Evolutionary conservation across 2,329 filamentous ascomycete species (phyloP), one percentile per base, ranked within the genome.

Genomic region (Colletotrichum incanum): DNA sequence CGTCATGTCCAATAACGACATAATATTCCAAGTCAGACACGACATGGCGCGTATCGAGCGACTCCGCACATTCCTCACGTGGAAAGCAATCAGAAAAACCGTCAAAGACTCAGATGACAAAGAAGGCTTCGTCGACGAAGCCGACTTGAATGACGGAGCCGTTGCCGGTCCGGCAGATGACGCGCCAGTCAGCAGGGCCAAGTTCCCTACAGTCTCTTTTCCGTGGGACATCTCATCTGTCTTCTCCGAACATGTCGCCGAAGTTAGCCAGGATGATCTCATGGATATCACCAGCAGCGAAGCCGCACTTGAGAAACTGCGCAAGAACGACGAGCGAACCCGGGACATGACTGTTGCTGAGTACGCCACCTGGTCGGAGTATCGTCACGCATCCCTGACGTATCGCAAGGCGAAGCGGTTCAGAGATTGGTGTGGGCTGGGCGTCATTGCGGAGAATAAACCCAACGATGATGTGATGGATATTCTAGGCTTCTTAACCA

Each of bases 21-120:
- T 77, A 37, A 74, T 78, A 49, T 78, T 78, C 65, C 74, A 77
- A 23, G 47, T 77, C 20, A 74, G 76, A 16, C 75, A 78, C 65
- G 73, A 77, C 69, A 56, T 63, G 3, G 69, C 68, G 7, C 72
- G 76, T 5, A 62, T 77, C 52, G 75, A 73, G 18, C 72, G 76
- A 6, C 70, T 78, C 2, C 74, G 68, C 1, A 75, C 70, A 31
- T 76, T 76, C 43, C 72, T 78, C 41, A 72, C 71, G 6, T 77
- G 76, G 76, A 75, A 77, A n/a, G 62, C 64, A 16, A 74, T 77
- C 52, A 76, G 76, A 28, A 74, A 67, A 20, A 72, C 72, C 7
- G 76, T 73, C 60, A 73, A 72, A 50, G 74, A 74, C 18, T 67
- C 66, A 8, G 72, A 76, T 12, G 73, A 76, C 8, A 73, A 74